phyloP scores from a whole-genome alignment of 805 yeast genomes.

The Barnettozyma californica region DNA sequence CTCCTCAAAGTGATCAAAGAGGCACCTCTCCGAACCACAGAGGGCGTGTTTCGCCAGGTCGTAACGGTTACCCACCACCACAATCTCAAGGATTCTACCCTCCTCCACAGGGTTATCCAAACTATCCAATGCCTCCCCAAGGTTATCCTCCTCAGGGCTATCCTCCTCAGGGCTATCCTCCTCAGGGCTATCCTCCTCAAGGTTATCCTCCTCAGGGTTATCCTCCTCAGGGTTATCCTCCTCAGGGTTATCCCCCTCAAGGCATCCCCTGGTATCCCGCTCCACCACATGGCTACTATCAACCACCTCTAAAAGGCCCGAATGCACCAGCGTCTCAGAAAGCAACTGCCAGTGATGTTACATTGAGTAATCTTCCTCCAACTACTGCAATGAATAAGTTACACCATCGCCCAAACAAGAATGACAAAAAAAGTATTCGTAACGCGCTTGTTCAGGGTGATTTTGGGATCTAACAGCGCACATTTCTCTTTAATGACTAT shows the following conservation, averaged over 20 bases:
- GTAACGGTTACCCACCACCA: conserved; percentile 13
- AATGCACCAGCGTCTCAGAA: not conserved
- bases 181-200: conserved; percentile 20
- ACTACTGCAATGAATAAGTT: conserved; percentile 38
- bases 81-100: conserved; percentile 14
- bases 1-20: conserved; percentile 8
- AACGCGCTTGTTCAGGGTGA: conserved; percentile 60
- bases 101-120: conserved; percentile 20
- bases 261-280: conserved; percentile 11
- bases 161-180: conserved; percentile 14
- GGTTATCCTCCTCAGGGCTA: not conserved
- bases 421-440: conserved; percentile 53
- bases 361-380: conserved; percentile 45
- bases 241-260: conserved; percentile 24
- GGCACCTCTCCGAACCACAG: conserved; percentile 13
- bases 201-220: conserved; percentile 19
- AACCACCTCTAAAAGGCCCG: conserved; percentile 11
- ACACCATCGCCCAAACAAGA: conserved; percentile 35
- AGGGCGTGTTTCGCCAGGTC: conserved; percentile 5
- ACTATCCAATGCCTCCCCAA: not conserved
- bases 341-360: conserved; percentile 32
- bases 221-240: conserved; percentile 23
- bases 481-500: not conserved
- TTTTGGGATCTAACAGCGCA: conserved; percentile 50
- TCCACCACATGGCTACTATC: conserved; percentile 14